A percentile compares a stretch with the other conserved stretches of the same genome.
These are phyloP conservation scores for Penicillium ucsense DNA, from an alignment of 495 filamentous ascomycete genomes.

Conservation along the genomic window DNA sequence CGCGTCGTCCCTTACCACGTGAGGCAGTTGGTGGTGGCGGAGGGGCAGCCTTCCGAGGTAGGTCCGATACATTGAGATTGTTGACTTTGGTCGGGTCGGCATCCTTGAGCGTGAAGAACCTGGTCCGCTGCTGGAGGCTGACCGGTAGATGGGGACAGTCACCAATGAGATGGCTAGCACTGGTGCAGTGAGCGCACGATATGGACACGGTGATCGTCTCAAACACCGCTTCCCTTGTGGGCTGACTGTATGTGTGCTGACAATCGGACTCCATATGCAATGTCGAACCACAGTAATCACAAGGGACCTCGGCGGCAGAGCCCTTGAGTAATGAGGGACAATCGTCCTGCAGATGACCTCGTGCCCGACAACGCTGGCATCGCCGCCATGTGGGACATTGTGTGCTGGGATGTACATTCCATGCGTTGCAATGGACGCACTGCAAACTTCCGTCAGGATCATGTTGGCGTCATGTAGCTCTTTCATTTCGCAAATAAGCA, in stretches of 20 bases:
- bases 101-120: slow-evolving; percentile 27
- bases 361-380: slow-evolving; percentile 39
- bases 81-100: slow-evolving; percentile 26
- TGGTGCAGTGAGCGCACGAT: slow-evolving; percentile 41
- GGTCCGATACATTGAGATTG: slow-evolving; percentile 21
- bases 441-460: slow-evolving; percentile 1
- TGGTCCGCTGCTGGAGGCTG: slow-evolving; percentile 10
- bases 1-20: slow-evolving; percentile 8
- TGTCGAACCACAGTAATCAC: slow-evolving; percentile 34
- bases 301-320: slow-evolving; percentile 29
- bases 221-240: slow-evolving; percentile 11
- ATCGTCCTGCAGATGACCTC: slow-evolving; percentile 28
- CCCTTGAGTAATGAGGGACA: slow-evolving; percentile 33
- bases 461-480: not conserved
- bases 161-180: slow-evolving; percentile 35
- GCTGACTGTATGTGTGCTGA: slow-evolving; percentile 32
- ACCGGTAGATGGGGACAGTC: slow-evolving; percentile 31
- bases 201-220: slow-evolving; percentile 28
- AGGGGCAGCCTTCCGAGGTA: not conserved
- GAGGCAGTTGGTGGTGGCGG: slow-evolving; percentile 1
- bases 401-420: slow-evolving; percentile 28
- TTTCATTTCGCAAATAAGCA: not conserved
- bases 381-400: slow-evolving; percentile 32
- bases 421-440: slow-evolving; percentile 33
- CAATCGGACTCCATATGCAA: slow-evolving; percentile 37